phyloP scores from a whole-genome alignment of 768 basidiomycete genomes.

The Glaciozyma martinii region DNA sequence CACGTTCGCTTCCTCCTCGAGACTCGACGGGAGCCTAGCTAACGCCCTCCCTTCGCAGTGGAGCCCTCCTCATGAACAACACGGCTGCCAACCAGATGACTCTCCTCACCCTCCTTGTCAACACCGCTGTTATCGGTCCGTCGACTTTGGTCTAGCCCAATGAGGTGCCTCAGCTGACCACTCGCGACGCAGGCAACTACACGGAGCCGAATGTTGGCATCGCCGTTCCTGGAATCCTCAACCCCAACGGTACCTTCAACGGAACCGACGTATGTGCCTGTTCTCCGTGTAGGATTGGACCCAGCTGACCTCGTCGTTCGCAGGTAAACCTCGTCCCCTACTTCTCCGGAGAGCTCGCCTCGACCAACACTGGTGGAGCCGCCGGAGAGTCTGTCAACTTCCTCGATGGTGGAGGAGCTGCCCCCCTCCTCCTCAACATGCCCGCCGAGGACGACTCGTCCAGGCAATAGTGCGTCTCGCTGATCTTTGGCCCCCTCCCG shows the following conservation, averaged over 20 bases:
- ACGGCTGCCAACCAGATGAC: conserved; percentile 4
- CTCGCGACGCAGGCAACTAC: not conserved
- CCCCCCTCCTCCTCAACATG: not conserved
- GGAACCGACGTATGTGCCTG: not conserved
- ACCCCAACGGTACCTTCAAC: not conserved
- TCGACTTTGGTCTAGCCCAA: not conserved
- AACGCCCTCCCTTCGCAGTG: no score
- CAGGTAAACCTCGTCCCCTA: not conserved
- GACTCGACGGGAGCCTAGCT: no score
- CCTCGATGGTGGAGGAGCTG: conserved; percentile 1
- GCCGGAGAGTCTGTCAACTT: not conserved
- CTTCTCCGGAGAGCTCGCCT: conserved; percentile 1
- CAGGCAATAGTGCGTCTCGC: not conserved
- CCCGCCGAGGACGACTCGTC: not conserved
- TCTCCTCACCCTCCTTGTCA: not conserved
- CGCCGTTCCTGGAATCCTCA: not conserved
- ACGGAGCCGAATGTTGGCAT: not conserved
- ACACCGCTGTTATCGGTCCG: not conserved
- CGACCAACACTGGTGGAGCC: not conserved
- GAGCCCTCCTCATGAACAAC: not conserved
- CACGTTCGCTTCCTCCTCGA: not conserved
- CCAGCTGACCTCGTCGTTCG: no score
- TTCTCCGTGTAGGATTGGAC: no score
- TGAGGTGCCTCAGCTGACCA: not conserved
- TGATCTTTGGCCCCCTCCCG: not conserved